Base-by-base conservation (phyloP, 2,329 filamentous ascomycete genomes). In the Fusarium nurragi region DNA sequence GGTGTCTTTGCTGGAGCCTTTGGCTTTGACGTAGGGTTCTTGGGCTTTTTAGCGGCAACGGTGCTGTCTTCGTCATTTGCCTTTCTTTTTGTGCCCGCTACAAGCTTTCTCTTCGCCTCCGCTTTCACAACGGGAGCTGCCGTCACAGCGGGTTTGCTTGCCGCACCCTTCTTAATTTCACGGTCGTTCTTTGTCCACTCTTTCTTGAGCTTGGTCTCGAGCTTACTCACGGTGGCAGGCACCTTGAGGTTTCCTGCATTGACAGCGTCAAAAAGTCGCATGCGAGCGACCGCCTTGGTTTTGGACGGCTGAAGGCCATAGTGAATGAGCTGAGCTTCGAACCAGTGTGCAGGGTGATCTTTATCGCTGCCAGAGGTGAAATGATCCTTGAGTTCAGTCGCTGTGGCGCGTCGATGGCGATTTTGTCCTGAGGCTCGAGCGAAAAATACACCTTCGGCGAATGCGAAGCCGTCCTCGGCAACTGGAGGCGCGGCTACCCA, bases 291-390 rank as follows among this genome's bases (percentile, higher is more conserved):
- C 21, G 84, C 81, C 74, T 89, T 89, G 40, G 80, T 80, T 68
- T 86, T 86, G 18, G 84, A 86, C 0, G 81, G 79, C 8, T 77
- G 78, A 0, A 90, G 77, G 2, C 85, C 86, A 74, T 89, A 89
- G 74, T 90, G 87, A 5, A 87, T 74, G 12, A 89, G 79, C 62
- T 90, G 86, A 0, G 87, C 86, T 61, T 86, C 82, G 56, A 86
- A 89, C 83, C 83, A 90, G 63, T 88, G 85, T 2, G 79, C 85
- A 1, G 85, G 81, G 39, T 80, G 81, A 66, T 88, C 84, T 39
- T 76, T 78, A 23, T 76, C 75, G 34, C 64, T 76, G 36, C 77
- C 77, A 7, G 72, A 71, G 40, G 81, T 79, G 61, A 84, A 82
- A 44, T 81, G 77, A 3, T 77, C 72, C 58, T 78, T 76, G 6